These are phyloP conservation scores for Hypholoma fasciculare DNA, from an alignment of 768 basidiomycete species.

Conservation along the genomic window DNA sequence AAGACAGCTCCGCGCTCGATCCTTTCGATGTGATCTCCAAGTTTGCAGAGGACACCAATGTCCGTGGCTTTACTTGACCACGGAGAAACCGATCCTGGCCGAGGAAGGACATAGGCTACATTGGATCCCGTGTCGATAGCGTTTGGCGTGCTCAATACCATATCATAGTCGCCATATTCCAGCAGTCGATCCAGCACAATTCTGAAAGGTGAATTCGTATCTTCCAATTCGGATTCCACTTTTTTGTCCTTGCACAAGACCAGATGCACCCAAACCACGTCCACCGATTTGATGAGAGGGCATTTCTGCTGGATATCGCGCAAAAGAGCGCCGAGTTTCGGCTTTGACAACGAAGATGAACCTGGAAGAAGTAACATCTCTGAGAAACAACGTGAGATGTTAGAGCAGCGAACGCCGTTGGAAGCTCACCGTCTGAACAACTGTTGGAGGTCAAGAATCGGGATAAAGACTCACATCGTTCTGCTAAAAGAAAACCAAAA, in stretches of 20 bases:
- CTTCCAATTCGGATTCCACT: conserved; percentile 47
- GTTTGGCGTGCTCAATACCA: conserved; percentile 42
- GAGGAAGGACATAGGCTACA: conserved; percentile 74
- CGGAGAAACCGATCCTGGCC: conserved; percentile 91
- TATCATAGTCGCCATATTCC: conserved; percentile 80
- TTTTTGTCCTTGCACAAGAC: conserved; percentile 58
- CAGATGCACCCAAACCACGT: conserved; percentile 86
- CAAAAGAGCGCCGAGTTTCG: conserved; percentile 71
- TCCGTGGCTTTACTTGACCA: conserved; percentile 99
- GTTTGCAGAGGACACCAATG: conserved; percentile 85
- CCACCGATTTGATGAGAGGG: conserved; percentile 63
- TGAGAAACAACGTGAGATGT: not conserved
- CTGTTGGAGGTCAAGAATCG: too few relatives aligned
- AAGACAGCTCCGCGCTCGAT: conserved; percentile 85
- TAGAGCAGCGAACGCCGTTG: too few relatives aligned
- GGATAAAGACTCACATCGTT: too few relatives aligned
- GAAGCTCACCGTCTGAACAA: too few relatives aligned
- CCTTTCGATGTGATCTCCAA: conserved; percentile 69
- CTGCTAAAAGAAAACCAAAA: too few relatives aligned
- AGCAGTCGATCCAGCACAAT: conserved; percentile 69
- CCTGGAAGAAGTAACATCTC: conserved; percentile 80
- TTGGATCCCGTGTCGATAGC: conserved; percentile 37
- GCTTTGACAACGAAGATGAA: conserved; percentile 69
- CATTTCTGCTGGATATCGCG: conserved; percentile 51
- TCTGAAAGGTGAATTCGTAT: conserved; percentile 43